phyloP scores from a whole-genome alignment of 768 basidiomycete species.

The Tulasnella sp. region DNA sequence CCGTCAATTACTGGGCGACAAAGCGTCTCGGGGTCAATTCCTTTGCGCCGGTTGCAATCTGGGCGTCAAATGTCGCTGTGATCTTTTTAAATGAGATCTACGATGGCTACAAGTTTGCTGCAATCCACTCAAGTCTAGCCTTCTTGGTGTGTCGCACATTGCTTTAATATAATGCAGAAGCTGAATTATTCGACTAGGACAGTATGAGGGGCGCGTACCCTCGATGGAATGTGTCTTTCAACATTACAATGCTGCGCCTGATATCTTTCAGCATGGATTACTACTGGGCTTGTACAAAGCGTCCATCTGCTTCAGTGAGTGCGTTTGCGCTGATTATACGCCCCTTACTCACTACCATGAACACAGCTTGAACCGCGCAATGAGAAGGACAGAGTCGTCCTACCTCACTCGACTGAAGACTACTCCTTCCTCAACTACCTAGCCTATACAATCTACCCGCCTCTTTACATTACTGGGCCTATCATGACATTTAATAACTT shows the following conservation, averaged over 20 bases:
- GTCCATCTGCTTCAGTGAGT: constrained; percentile 27
- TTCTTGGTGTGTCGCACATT: constrained; percentile 52
- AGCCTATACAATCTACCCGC: constrained; percentile 84
- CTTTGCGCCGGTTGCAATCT: constrained; percentile 54
- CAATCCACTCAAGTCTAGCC: constrained; percentile 51
- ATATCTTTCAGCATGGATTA: constrained; percentile 93
- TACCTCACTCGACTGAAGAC: constrained; percentile 50
- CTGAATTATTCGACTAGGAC: constrained; percentile 47
- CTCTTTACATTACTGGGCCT: constrained; percentile 92
- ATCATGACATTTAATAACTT: constrained; percentile 97
- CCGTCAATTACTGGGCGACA: constrained; percentile 63
- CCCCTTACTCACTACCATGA: constrained; percentile 10
- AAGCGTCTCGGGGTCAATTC: constrained; percentile 43
- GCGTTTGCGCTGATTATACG: constrained; percentile 38
- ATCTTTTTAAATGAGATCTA: constrained; percentile 74
- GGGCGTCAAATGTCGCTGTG: constrained; percentile 70
- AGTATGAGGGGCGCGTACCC: constrained; percentile 67
- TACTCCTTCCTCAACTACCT: constrained; percentile 70
- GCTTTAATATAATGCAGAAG: constrained; percentile 5
- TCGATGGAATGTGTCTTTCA: constrained; percentile 90
- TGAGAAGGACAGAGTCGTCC: constrained; percentile 58
- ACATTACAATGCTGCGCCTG: constrained; percentile 91
- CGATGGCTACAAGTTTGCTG: constrained; percentile 66
- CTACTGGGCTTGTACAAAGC: constrained; percentile 68
- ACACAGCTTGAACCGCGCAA: constrained; percentile 36